phyloP scores from a whole-genome alignment of 2,329 filamentous ascomycete species.

The Cladorrhinum sp. region DNA sequence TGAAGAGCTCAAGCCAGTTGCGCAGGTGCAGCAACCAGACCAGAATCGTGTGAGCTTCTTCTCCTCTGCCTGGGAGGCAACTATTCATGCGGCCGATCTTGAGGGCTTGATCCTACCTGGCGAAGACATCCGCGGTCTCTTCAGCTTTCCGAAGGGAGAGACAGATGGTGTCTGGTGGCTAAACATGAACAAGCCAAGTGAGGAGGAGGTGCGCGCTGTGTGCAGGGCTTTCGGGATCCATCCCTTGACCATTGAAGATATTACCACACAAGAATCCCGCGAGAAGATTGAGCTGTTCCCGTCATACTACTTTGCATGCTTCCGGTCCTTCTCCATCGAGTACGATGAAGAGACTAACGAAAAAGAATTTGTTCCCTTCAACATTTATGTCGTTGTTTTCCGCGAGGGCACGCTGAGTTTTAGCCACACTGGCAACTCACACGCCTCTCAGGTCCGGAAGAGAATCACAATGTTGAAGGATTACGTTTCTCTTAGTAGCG shows the following conservation, averaged over 20 bases:
- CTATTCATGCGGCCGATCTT: conserved; percentile 85
- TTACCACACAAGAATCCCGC: conserved; percentile 88
- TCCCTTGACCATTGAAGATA: conserved; percentile 93
- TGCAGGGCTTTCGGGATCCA: conserved; percentile 96
- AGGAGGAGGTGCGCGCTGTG: conserved; percentile 82
- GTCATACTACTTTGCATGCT: conserved; percentile 97
- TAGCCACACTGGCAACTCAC: conserved; percentile 82
- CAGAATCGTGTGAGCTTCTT: conserved; percentile 93
- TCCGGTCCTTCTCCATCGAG: conserved; percentile 79
- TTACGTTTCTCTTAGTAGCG: conserved; percentile 88
- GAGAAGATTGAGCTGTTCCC: conserved; percentile 98
- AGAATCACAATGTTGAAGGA: conserved; percentile 91
- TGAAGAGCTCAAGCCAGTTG: conserved; percentile 36
- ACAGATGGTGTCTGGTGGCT: conserved; percentile 95
- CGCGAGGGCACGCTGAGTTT: conserved; percentile 93
- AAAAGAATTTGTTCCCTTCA: conserved; percentile 88
- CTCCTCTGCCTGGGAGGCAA: conserved; percentile 89
- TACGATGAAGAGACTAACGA: conserved; percentile 72
- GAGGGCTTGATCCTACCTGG: conserved; percentile 85
- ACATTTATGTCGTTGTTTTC: conserved; percentile 96
- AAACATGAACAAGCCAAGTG: conserved; percentile 85
- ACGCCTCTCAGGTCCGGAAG: conserved; percentile 84
- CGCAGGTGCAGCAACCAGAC: conserved; percentile 44
- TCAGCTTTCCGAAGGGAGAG: conserved; percentile 62
- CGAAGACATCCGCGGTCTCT: conserved; percentile 85